A percentile compares a stretch with the other conserved stretches of the same genome.
These are phyloP conservation scores for Alternaria hordeiaustralica DNA, from an alignment of 2,329 filamentous ascomycete genomes.

Conservation along the genomic window DNA sequence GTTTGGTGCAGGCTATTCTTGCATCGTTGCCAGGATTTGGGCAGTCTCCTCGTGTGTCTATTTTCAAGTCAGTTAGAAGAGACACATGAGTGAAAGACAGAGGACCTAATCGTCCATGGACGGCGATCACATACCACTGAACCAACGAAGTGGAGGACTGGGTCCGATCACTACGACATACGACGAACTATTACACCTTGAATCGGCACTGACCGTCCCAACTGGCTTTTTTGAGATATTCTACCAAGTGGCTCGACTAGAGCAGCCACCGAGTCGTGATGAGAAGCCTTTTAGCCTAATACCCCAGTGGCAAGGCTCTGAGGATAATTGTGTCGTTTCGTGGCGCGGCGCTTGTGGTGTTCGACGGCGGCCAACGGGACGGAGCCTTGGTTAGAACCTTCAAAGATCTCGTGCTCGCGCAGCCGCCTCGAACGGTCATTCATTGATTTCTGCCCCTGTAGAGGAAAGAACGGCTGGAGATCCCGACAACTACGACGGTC, in stretches of 20 bases:
- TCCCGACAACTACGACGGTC: background rate
- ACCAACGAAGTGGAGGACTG: background rate
- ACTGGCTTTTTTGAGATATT: background rate
- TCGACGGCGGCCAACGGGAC: constrained; percentile 8
- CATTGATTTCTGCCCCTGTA: background rate
- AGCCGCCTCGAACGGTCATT: constrained; percentile 1
- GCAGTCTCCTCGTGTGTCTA: background rate
- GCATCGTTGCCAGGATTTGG: background rate
- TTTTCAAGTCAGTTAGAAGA: background rate
- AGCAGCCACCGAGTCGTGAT: constrained; percentile 7
- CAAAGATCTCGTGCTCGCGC: background rate
- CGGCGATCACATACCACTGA: background rate
- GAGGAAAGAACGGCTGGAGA: constrained; percentile 4
- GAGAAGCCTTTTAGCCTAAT: constrained; percentile 18
- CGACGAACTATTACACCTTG: background rate
- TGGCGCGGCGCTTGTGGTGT: constrained; percentile 8
- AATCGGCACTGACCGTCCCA: background rate
- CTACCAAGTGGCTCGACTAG: background rate
- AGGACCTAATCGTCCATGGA: background rate
- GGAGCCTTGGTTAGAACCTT: constrained; percentile 2
- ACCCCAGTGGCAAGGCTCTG: constrained; percentile 10
- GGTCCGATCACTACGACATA: background rate
- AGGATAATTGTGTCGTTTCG: constrained; percentile 1
- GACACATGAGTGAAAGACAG: background rate
- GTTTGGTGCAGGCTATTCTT: background rate